Conservation (phyloP, 139 green algal genomes). For the Pleodorina starrii region DNA sequence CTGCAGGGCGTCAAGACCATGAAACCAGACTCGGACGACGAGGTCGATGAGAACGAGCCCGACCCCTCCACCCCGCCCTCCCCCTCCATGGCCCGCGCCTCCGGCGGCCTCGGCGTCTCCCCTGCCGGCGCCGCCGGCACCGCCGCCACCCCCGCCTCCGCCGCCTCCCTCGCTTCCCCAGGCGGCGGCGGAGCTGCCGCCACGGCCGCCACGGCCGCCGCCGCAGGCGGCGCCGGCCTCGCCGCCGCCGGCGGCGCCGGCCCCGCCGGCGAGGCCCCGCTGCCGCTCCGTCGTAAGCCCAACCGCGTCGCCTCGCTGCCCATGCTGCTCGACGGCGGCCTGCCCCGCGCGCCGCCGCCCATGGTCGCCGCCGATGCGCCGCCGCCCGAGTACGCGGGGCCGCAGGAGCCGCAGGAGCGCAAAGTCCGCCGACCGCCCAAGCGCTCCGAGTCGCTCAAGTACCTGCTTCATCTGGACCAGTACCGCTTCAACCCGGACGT, state of each 20-base stretch:
- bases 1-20: slow-evolving; percentile 37
- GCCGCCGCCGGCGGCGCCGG: neutral
- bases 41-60: neutral
- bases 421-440: slow-evolving; percentile 9
- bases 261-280: neutral
- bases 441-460: slow-evolving; percentile 44
- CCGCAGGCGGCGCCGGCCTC: no score
- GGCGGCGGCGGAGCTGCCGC: no score
- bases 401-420: slow-evolving; percentile 20
- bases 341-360: slow-evolving; percentile 10
- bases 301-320: slow-evolving; percentile 52
- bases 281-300: slow-evolving; percentile 6
- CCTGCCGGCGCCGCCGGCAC: neutral
- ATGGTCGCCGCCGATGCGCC: neutral
- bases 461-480: slow-evolving; percentile 50
- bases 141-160: neutral
- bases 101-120: neutral
- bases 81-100: neutral
- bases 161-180: neutral
- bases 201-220: no score
- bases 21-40: slow-evolving; percentile 32
- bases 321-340: slow-evolving; percentile 38
- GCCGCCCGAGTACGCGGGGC: neutral
- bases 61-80: neutral
- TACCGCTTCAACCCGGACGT: slow-evolving; percentile 50